Evolutionary conservation across 1,284 basidiomycete genomes (phyloP), one percentile per base, ranked within the genome.

Genomic region (Dichomitus squalens): DNA sequence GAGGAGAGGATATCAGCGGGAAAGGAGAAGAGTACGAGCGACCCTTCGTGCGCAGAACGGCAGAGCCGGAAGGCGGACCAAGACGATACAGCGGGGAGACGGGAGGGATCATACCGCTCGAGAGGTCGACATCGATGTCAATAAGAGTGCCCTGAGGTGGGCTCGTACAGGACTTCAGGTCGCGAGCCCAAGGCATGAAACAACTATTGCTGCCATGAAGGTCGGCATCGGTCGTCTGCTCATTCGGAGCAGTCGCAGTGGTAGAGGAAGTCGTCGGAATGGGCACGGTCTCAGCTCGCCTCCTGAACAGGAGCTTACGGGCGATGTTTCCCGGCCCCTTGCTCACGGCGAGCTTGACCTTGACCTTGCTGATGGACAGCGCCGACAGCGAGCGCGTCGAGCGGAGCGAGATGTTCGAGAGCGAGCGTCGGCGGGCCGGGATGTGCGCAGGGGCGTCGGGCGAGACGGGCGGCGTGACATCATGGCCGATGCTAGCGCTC

Each of bases 21-120:
- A 82, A 73, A 0, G 87, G 87, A 18, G 79, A 82, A 3, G 87
- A 88, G 59, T 84, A 79, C 14, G 86, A 86, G 27, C 86, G 81
- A n/a, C 74, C 76, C 66, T 86, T 87, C 49, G 72, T 69, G 60
- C 76, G 83, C 34, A 81, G 43, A 11, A 60, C 55, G 27, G 63
- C 39, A 6, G 57, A 62, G 2, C 70, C 69, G 36, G 56, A 61
- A 12, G 63, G 55, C 11, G 65, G 60, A 2, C 64, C 64, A 11
- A 60, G 48, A 25, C 58, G 66, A 27, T 61, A 65, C 33, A 66
- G 54, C 20, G 70, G 66, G 39, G 57, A 59, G 20, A 63, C 46
- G 20, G 66, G 61, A 49, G 64, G 55, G 23, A 66, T 47, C 6
- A 39, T 35, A 35, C 64, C 51, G 43, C 70, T 57, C 35, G 66